phyloP scores from a whole-genome alignment of 257 asterid genomes.

The Ballota nigra region DNA sequence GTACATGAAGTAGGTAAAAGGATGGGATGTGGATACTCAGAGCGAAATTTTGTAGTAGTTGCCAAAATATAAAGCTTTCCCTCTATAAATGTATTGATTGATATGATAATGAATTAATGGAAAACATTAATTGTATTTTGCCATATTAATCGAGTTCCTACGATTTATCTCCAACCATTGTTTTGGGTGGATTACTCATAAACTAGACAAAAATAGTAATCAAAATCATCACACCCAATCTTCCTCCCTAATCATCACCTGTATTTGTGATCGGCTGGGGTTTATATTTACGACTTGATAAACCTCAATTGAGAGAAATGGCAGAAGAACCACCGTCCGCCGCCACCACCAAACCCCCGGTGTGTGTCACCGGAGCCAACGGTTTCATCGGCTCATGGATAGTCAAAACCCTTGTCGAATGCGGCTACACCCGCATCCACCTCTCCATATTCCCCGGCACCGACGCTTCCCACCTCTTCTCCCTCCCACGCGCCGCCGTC shows the following conservation, averaged over 20 bases:
- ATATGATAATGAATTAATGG: too few species aligned
- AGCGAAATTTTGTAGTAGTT: too few species aligned
- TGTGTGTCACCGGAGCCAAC: conserved; percentile 91
- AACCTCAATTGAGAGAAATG: conserved; percentile 16
- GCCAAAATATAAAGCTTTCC: too few species aligned
- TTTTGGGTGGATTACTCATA: too few species aligned
- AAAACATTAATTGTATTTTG: too few species aligned
- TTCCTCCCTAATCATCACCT: background rate
- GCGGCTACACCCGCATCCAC: conserved; percentile 83
- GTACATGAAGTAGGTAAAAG: too few species aligned
- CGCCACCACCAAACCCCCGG: conserved; percentile 42
- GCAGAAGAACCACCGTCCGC: conserved; percentile 11
- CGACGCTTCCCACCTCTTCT: conserved; percentile 66
- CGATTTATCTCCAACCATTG: too few species aligned
- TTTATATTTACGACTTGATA: background rate
- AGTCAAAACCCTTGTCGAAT: conserved; percentile 57
- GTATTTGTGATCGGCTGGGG: background rate
- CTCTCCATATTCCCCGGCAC: conserved; percentile 76
- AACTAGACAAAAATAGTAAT: too few species aligned
- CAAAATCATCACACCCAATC: background rate
- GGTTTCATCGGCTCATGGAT: conserved; percentile 94
- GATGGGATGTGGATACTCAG: too few species aligned
- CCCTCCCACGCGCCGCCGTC: conserved; percentile 57
- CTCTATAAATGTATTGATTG: too few species aligned
- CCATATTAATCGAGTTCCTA: too few species aligned